Percentiles rank a stretch among this genome's conserved stretches.
Evolutionary conservation across 257 asterid species (phyloP).

Genomic region (Solanum paucissectum): DNA sequence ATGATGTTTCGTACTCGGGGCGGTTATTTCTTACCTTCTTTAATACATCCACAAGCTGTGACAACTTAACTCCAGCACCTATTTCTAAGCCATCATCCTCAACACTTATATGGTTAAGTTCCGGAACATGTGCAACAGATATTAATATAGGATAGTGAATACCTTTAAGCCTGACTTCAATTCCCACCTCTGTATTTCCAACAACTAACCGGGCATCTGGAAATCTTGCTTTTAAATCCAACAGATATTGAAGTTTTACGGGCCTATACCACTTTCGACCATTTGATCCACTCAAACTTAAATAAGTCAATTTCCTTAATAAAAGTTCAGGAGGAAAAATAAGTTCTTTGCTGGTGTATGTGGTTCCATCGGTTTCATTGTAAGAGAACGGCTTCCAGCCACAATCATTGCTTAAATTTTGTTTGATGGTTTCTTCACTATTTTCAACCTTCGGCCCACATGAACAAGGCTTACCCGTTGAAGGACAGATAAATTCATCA

Average conservation of each 20-base stretch:
- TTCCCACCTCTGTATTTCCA: slow-evolving; percentile 89
- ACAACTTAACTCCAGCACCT: slow-evolving; percentile 82
- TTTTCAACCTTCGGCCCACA: slow-evolving; percentile 37
- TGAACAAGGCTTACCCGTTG: slow-evolving; percentile 93
- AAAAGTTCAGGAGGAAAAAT: slow-evolving; percentile 89
- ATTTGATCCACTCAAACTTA: slow-evolving; percentile 51
- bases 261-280: slow-evolving; percentile 88
- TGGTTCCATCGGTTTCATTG: slow-evolving; percentile 60
- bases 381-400: slow-evolving; percentile 43
- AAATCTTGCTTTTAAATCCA: slow-evolving; percentile 52
- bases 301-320: slow-evolving; percentile 37
- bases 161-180: slow-evolving; percentile 77
- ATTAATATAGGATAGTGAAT: slow-evolving; percentile 62
- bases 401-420: slow-evolving; percentile 12
- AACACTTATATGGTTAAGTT: slow-evolving; percentile 45
- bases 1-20: slow-evolving; percentile 49
- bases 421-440: slow-evolving; percentile 13
- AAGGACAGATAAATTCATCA: slow-evolving; percentile 71
- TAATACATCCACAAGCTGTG: slow-evolving; percentile 52
- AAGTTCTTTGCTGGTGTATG: slow-evolving; percentile 68
- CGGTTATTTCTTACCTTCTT: slow-evolving; percentile 33
- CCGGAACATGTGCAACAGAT: slow-evolving; percentile 63
- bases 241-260: slow-evolving; percentile 47
- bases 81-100: slow-evolving; percentile 77
- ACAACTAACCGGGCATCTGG: slow-evolving; percentile 67